phyloP scores from a whole-genome alignment of 805 yeast genomes.

The Yarrowia osloensis region DNA sequence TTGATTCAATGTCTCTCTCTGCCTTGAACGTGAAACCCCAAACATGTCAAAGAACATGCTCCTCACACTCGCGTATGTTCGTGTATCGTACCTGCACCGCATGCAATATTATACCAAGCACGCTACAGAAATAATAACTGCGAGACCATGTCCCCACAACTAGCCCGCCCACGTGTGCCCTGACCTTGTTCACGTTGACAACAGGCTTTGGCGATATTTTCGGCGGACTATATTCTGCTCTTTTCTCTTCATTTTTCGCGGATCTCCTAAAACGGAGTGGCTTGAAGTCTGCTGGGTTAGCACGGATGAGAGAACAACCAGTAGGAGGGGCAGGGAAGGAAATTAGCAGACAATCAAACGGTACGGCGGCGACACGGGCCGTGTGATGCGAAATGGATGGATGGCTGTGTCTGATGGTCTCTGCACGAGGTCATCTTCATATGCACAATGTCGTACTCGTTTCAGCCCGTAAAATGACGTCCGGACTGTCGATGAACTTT shows the following conservation, averaged over 20 bases:
- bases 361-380: background rate
- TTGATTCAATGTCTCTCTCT: too few relatives aligned
- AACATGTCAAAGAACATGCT: too few relatives aligned
- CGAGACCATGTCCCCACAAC: background rate
- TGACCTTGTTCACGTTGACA: background rate
- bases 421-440: too few relatives aligned
- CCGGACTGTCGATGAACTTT: too few relatives aligned
- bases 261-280: slow-evolving; percentile 29
- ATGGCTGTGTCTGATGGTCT: background rate
- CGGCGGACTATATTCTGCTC: background rate
- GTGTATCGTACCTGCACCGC: too few relatives aligned
- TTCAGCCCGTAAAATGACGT: too few relatives aligned
- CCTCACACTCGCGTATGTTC: too few relatives aligned
- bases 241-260: background rate
- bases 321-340: background rate
- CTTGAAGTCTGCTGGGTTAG: slow-evolving; percentile 12
- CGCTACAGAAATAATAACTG: background rate
- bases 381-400: too few relatives aligned
- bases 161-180: slow-evolving; percentile 2
- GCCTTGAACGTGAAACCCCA: too few relatives aligned
- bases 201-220: slow-evolving; percentile 16
- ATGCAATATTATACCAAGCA: too few relatives aligned
- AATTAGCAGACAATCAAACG: slow-evolving; percentile 1
- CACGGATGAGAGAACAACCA: background rate
- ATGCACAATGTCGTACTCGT: too few relatives aligned